Evolutionary conservation across 2,329 filamentous ascomycete genomes (phyloP).

Genomic region (Magnaporthiopsis incrustans): DNA sequence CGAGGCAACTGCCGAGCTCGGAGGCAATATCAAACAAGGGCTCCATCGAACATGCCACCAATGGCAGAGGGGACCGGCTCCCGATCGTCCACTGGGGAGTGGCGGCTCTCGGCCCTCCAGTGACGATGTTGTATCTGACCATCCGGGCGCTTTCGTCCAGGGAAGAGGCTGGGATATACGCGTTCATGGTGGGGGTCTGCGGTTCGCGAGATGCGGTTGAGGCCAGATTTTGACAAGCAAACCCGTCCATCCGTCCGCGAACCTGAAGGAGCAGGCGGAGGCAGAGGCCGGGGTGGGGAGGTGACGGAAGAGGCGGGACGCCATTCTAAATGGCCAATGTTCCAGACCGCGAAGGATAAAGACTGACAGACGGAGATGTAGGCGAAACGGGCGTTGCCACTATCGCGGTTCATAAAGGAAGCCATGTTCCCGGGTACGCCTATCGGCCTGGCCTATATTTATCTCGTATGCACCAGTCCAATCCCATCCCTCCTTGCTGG

Average conservation of each 20-base stretch:
- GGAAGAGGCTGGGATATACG: background rate
- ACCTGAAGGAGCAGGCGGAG: background rate
- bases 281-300: background rate
- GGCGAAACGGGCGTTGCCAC: background rate
- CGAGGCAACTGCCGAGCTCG: background rate
- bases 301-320: background rate
- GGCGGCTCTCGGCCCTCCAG: background rate
- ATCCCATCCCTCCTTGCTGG: background rate
- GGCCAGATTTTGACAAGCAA: background rate
- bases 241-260: background rate
- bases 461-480: background rate
- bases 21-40: background rate
- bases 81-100: background rate
- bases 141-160: background rate
- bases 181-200: background rate
- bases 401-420: background rate
- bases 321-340: background rate
- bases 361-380: too few species aligned
- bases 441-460: background rate
- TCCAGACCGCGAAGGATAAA: background rate
- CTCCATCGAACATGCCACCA: background rate
- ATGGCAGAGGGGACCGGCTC: background rate
- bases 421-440: background rate
- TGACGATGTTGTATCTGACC: background rate
- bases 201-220: background rate